Base-by-base conservation (phyloP, 192 early-diverging fungal genomes). In the Funneliformis geosporum region DNA sequence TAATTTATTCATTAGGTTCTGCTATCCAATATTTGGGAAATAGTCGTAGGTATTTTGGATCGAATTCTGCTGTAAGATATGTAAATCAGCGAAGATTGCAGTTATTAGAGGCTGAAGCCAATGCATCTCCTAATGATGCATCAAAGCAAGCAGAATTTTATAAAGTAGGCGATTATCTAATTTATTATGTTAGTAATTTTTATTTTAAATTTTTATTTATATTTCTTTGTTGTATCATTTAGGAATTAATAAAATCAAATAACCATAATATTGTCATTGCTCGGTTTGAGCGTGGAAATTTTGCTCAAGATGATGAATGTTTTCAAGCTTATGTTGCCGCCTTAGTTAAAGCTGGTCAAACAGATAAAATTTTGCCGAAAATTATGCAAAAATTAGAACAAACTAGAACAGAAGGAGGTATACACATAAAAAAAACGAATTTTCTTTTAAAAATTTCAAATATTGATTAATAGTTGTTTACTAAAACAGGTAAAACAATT, bases 101-200 rank as follows among this genome's bases (percentile, higher is more conserved):
- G 5, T 85, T 88, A 72, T 50, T 90, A 21, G 89, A 90, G 60
- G 74, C 83, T n/a, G 89, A 89, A 43, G 89, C 89, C 8, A 87
- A 88, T 67, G 79, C 82, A 11, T 84, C 80, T 70, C 86, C 89
- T 14, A 80, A 82, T 42, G 87, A 90, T 75, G 61, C 88, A 23
- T 40, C 75, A 40, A 84, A 84, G 11, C 89, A 90, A 64, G 75
- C 86, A 38, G 79, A 87, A 60, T 84, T 89, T 42, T 90, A 89
- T 80, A 90, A 89, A 84, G 89, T 87, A 81, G 21, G 50, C 74
- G 46, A 55, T 55, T 38, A 43, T 70, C 62, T 60, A 40, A 64
- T 16, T 40, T 12, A 23, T 69, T 40, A 69, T 25, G n/a, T 12
- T 73, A 39, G 10, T 14, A 23, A 80, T 7, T 59, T 4, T 60